Base-by-base conservation (phyloP, 768 basidiomycete species). In the Podaxis pistillaris region DNA sequence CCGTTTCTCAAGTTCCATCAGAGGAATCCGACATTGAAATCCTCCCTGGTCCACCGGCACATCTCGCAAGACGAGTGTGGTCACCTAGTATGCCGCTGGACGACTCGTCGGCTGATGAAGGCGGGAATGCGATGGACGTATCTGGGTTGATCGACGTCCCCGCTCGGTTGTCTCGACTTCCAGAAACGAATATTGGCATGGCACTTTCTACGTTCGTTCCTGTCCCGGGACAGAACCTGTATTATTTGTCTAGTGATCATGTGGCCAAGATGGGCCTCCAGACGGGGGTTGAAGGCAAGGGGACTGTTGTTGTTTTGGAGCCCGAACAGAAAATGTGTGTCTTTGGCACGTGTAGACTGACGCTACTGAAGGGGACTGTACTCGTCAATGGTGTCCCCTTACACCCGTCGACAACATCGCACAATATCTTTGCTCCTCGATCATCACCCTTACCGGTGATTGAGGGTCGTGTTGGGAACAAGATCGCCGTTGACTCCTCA, bases 391-490 rank as follows among this genome's bases (percentile, higher is more conserved):
- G 90, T 2, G 79, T 83, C 11, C 75, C 73, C 1, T 69, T 91
- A 7, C 53, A 62, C 0, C 67, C 84, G 6, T 83, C 84, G 1
- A 50, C 67, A 1, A 68, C 59, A 2, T 61, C 67, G 4, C 79
- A 93, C 66, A 74, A 73, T 12, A 77, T 96, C 28, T 96, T 86
- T 69, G 90, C 93, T 0, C 93, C 94, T 0, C 80, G 85, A 2
- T 91, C 88, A 0, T 85, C 91, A n/a, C 91, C 93, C 0, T 70
- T 95, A 4, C 91, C 93, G 0, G 70, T 73, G 63, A 83, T 76
- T 22, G 70, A 72, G 56, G 72, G 69, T 56, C 17, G 64, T 12
- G 38, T 67, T 8, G 49, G 56, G 2, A 47, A 22, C n/a, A 60
- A 47, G n/a, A 3, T 36, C n/a, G 49, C 51, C 19, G 24, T 61